Conservation (phyloP, 768 basidiomycete genomes). For the Rubroboletus satanas region DNA sequence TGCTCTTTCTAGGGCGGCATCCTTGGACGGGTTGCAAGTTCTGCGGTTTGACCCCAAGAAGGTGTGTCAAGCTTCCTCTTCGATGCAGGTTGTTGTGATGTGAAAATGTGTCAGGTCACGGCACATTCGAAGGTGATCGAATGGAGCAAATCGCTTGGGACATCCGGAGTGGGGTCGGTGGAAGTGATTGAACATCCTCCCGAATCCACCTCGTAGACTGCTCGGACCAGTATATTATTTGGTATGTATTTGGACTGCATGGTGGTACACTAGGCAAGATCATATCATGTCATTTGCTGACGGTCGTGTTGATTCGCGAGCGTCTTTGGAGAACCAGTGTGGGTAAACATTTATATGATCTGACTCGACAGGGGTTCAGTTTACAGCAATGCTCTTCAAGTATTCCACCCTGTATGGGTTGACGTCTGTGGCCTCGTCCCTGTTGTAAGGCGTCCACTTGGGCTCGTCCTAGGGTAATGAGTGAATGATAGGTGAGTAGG, state of each 20-base stretch:
- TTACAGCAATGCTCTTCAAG: slow-evolving; percentile 45
- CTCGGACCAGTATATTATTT: background rate
- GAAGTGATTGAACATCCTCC: background rate
- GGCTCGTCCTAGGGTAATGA: slow-evolving; percentile 67
- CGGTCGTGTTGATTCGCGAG: background rate
- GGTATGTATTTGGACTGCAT: slow-evolving; percentile 5
- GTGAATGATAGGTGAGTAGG: background rate
- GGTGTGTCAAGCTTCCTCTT: slow-evolving; percentile 25
- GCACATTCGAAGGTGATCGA: slow-evolving; percentile 43
- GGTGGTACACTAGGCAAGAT: background rate
- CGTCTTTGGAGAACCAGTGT: background rate
- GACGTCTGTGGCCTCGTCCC: slow-evolving; percentile 54
- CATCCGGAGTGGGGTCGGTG: background rate
- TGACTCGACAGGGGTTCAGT: slow-evolving; percentile 4
- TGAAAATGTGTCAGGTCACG: slow-evolving; percentile 31
- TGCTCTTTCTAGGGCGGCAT: slow-evolving; percentile 49
- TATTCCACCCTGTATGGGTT: slow-evolving; percentile 65
- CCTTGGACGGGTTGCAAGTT: slow-evolving; percentile 52
- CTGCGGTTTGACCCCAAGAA: slow-evolving; percentile 50
- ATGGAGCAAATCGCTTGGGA: slow-evolving; percentile 36
- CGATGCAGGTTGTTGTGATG: background rate
- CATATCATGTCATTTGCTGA: background rate
- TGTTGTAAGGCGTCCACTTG: slow-evolving; percentile 81
- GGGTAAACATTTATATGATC: background rate
- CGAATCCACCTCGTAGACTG: background rate